These are phyloP conservation scores for Leccinum subtestaceum DNA, from an alignment of 768 basidiomycete species.

Conservation along the genomic window DNA sequence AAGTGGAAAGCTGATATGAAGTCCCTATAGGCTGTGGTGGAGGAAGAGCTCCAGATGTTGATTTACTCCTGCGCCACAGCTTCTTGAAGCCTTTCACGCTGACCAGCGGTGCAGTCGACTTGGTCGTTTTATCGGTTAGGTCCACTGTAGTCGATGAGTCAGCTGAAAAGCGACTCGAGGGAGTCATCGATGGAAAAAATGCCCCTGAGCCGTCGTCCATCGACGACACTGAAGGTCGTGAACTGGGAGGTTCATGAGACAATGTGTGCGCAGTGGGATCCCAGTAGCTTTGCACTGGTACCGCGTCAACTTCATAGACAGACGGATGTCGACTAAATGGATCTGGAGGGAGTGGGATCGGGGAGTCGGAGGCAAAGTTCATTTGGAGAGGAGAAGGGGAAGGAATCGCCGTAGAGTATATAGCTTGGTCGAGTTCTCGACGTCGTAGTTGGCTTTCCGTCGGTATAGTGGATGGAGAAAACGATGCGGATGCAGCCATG, in stretches of 20 bases:
- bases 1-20: slow-evolving; percentile 29
- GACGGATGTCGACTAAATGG: slow-evolving; percentile 77
- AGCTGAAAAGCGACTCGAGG: slow-evolving; percentile 71
- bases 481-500: slow-evolving; percentile 22
- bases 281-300: slow-evolving; percentile 43
- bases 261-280: slow-evolving; percentile 33
- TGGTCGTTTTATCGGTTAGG: slow-evolving; percentile 32
- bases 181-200: slow-evolving; percentile 20
- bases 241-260: slow-evolving; percentile 18
- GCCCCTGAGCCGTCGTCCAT: slow-evolving; percentile 19
- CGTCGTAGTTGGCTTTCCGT: slow-evolving; percentile 47
- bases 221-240: slow-evolving; percentile 27
- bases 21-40: slow-evolving; percentile 37
- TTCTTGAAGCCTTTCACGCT: slow-evolving; percentile 72
- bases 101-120: slow-evolving; percentile 50
- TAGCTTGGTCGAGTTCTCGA: slow-evolving; percentile 49
- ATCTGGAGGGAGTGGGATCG: slow-evolving; percentile 82
- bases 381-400: slow-evolving; percentile 25
- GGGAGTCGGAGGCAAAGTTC: slow-evolving; percentile 41
- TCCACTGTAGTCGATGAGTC: slow-evolving; percentile 53
- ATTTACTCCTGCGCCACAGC: slow-evolving; percentile 74
- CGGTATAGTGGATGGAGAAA: slow-evolving; percentile 28
- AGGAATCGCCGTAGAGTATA: slow-evolving; percentile 43
- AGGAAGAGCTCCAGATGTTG: slow-evolving; percentile 33
- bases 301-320: slow-evolving; percentile 31